A percentile compares a stretch with the other conserved stretches of the same genome.
Evolutionary conservation across 371 early-diverging fungal genomes (phyloP).

Genomic region (Mucor plumbeus): DNA sequence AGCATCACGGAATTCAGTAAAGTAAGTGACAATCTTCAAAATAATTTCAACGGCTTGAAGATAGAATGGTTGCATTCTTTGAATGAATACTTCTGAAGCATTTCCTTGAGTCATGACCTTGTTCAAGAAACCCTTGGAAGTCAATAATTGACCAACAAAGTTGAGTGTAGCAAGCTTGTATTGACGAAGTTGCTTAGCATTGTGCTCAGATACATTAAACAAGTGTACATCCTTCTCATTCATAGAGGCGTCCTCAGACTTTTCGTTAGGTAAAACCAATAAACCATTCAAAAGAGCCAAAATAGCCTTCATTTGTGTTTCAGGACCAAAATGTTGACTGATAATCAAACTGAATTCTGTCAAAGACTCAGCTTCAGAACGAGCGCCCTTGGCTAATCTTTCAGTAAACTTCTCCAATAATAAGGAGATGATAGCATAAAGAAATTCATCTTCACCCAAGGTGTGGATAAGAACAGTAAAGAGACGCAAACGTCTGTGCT

Average conservation of each 20-base stretch:
- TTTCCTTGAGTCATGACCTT: conserved; percentile 57
- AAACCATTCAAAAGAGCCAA: conserved; percentile 64
- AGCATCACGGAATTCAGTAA: conserved; percentile 50
- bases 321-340: conserved; percentile 65
- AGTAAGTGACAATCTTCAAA: conserved; percentile 60
- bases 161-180: conserved; percentile 77
- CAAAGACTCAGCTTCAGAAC: conserved; percentile 62
- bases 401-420: conserved; percentile 76
- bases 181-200: conserved; percentile 74
- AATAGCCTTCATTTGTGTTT: conserved; percentile 74
- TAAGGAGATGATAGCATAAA: conserved; percentile 75
- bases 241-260: conserved; percentile 48
- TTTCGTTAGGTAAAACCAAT: conserved; percentile 69
- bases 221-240: conserved; percentile 29
- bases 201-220: conserved; percentile 59
- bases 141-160: conserved; percentile 70
- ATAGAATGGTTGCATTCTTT: conserved; percentile 57
- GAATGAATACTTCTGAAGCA: conserved; percentile 38
- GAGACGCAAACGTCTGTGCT: conserved; percentile 87
- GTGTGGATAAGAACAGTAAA: conserved; percentile 84
- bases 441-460: conserved; percentile 78
- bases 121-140: conserved; percentile 66
- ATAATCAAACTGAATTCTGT: conserved; percentile 72
- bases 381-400: conserved; percentile 55
- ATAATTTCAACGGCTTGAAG: conserved; percentile 54